Evolutionary conservation across 2,329 filamentous ascomycete species (phyloP).

Genomic region (Scolecobasidium constrictum): DNA sequence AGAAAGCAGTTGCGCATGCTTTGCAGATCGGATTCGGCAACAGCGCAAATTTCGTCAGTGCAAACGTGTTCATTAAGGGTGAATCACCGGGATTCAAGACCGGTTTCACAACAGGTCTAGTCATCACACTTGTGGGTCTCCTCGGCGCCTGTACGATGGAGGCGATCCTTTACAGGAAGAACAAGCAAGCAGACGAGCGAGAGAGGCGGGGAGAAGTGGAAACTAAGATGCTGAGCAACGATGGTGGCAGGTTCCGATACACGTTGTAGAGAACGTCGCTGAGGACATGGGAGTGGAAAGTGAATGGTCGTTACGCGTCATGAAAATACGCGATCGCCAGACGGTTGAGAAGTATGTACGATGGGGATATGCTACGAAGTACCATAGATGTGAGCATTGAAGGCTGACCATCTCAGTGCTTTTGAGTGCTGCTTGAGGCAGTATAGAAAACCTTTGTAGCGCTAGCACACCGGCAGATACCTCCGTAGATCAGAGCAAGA

Average conservation of each 20-base stretch:
- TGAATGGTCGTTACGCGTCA: no score
- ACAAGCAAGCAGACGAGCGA: not conserved
- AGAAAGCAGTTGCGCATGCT: constrained; percentile 42
- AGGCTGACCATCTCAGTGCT: no score
- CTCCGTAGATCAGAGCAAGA: no score
- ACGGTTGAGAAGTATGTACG: no score
- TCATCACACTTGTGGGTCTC: constrained; percentile 37
- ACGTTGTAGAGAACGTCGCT: constrained; percentile 1
- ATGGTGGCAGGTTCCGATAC: constrained; percentile 3
- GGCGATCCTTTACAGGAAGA: constrained; percentile 16
- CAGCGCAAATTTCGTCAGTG: constrained; percentile 33
- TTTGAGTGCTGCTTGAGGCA: no score
- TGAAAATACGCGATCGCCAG: no score
- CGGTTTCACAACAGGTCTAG: constrained; percentile 36
- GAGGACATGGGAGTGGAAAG: no score
- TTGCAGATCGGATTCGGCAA: constrained; percentile 31
- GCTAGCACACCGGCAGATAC: no score
- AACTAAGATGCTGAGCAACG: constrained; percentile 1
- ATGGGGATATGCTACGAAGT: no score
- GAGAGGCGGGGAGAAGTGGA: constrained; percentile 1
- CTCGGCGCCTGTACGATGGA: constrained; percentile 29
- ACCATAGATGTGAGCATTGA: no score
- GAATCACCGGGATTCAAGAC: constrained; percentile 40
- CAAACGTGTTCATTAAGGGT: constrained; percentile 38
- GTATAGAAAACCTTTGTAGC: no score